Conservation (phyloP, 768 basidiomycete genomes). For the Filobasidium floriforme region DNA sequence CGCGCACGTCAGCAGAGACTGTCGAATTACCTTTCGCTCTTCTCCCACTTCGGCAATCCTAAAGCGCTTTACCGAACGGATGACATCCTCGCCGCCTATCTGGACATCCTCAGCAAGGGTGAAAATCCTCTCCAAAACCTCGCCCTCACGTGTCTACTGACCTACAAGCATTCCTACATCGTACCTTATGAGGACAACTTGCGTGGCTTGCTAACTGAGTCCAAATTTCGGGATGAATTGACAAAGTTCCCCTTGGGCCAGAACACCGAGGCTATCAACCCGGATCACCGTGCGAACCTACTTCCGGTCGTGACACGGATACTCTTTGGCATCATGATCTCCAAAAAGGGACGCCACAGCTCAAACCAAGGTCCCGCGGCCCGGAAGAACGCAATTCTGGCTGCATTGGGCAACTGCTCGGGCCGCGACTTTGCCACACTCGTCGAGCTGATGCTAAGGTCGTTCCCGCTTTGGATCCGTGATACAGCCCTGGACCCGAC, state of each 20-base stretch:
- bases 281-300: conserved; percentile 57
- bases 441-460: conserved; percentile 78
- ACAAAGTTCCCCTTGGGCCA: conserved; percentile 57
- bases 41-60: conserved; percentile 87
- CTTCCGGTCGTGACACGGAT: conserved; percentile 66
- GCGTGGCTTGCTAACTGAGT: conserved; percentile 67
- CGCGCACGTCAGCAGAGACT: conserved; percentile 48
- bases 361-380: conserved; percentile 57
- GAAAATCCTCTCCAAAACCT: conserved; percentile 68
- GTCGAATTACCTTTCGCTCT: conserved; percentile 68
- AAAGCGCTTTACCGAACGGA: conserved; percentile 70
- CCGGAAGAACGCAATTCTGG: conserved; percentile 66
- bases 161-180: conserved; percentile 65
- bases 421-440: conserved; percentile 67
- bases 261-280: conserved; percentile 53
- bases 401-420: conserved; percentile 61
- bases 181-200: conserved; percentile 59
- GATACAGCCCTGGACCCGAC: neutral
- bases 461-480: conserved; percentile 48
- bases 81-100: conserved; percentile 60
- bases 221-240: conserved; percentile 81
- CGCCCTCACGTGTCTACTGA: conserved; percentile 68
- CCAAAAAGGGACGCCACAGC: conserved; percentile 58
- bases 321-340: conserved; percentile 80
- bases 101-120: conserved; percentile 70